phyloP scores from a whole-genome alignment of 352 stramenopile species.

The Pythium grandisporangium region DNA sequence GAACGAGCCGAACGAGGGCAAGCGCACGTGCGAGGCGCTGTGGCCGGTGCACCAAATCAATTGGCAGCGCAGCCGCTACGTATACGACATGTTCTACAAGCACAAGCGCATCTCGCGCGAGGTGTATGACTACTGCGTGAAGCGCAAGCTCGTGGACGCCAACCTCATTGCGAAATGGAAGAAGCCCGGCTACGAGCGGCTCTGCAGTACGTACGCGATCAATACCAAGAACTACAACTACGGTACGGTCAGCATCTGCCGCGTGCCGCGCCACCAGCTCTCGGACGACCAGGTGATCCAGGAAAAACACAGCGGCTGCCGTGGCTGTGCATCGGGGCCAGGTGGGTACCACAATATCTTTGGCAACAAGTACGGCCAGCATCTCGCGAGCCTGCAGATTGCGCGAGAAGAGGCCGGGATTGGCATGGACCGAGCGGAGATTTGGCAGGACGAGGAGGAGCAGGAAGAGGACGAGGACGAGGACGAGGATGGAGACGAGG shows the following conservation, averaged over 20 bases:
- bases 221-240: conserved; percentile 99
- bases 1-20: conserved; percentile 95
- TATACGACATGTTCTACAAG: conserved; percentile 99
- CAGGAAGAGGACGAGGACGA: conserved; percentile 30
- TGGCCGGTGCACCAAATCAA: conserved; percentile 99
- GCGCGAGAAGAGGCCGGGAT: conserved; percentile 66
- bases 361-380: conserved; percentile 99
- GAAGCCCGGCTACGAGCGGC: conserved; percentile 96
- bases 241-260: conserved; percentile 96
- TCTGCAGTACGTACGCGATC: conserved; percentile 98
- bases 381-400: conserved; percentile 95
- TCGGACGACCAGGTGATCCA: conserved; percentile 83
- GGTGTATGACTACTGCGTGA: conserved; percentile 98
- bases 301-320: conserved; percentile 94
- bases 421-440: conserved; percentile 2
- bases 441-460: conserved; percentile 62
- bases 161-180: conserved; percentile 99
- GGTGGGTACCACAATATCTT: conserved; percentile 97
- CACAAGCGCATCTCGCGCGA: conserved; percentile 92
- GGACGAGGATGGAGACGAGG: conserved; percentile 20
- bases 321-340: conserved; percentile 92
- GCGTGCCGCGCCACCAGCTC: conserved; percentile 93
- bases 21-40: conserved; percentile 96
- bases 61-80: conserved; percentile 97
- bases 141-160: conserved; percentile 92